phyloP scores from a whole-genome alignment of 768 basidiomycete species.

The Daedaleopsis nitida region DNA sequence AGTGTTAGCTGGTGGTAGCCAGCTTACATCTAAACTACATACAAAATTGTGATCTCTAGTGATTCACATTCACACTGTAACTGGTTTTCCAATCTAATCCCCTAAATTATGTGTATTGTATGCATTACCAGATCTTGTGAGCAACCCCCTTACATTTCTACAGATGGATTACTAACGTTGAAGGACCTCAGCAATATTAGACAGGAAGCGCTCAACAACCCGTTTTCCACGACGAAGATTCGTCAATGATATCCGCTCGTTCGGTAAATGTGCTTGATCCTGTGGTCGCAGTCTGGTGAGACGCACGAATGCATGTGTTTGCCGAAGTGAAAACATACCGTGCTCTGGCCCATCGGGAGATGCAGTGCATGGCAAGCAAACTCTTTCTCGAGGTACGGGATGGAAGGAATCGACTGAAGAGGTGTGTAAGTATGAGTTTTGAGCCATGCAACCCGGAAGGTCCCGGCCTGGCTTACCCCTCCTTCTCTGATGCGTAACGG shows the following conservation, averaged over 20 bases:
- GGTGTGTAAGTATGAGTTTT: background rate
- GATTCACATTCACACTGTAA: too few relatives aligned
- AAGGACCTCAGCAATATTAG: conserved; percentile 43
- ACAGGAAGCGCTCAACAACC: conserved; percentile 74
- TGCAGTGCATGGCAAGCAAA: conserved; percentile 90
- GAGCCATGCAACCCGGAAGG: conserved; percentile 14
- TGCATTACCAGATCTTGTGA: too few relatives aligned
- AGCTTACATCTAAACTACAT: too few relatives aligned
- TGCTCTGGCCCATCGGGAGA: conserved; percentile 91
- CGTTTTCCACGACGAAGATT: conserved; percentile 81
- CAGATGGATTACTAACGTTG: too few relatives aligned
- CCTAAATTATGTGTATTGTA: too few relatives aligned
- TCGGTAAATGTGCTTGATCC: conserved; percentile 93
- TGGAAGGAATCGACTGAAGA: conserved; percentile 84
- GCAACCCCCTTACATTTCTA: background rate
- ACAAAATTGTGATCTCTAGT: too few relatives aligned
- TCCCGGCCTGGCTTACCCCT: conserved; percentile 56
- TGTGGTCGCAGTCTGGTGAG: conserved; percentile 25
- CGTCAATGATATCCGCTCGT: conserved; percentile 85
- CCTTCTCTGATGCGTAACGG: conserved; percentile 93
- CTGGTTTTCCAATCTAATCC: too few relatives aligned
- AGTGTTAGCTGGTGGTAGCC: too few relatives aligned
- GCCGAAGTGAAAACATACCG: conserved; percentile 43
- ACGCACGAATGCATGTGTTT: background rate
- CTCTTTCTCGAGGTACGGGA: conserved; percentile 91